phyloP scores from a whole-genome alignment of 495 filamentous ascomycete species.

The Staphylotrichum longicolle region DNA sequence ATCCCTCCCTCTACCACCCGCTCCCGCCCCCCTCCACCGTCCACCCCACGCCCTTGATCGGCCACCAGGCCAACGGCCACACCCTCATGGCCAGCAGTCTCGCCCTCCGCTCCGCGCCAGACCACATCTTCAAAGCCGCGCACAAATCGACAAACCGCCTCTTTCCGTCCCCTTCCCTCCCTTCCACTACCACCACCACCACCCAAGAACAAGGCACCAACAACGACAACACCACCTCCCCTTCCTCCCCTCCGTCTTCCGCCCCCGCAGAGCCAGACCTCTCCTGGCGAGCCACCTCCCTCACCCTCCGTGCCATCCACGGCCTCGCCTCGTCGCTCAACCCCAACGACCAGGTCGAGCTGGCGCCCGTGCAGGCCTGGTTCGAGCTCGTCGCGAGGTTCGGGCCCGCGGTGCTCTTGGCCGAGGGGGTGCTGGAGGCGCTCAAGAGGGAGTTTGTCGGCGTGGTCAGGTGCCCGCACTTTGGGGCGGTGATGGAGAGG shows the following conservation, averaged over 20 bases:
- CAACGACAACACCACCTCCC: background rate
- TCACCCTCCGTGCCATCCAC: constrained; percentile 40
- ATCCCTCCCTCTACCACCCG: constrained; percentile 29
- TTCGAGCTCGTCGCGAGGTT: constrained; percentile 43
- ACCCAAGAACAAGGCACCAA: background rate
- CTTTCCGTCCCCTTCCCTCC: constrained; percentile 4
- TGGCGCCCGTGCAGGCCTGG: constrained; percentile 54
- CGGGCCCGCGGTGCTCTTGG: constrained; percentile 25
- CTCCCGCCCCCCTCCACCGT: constrained; percentile 19
- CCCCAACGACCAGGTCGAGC: constrained; percentile 34
- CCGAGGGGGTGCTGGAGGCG: constrained; percentile 24
- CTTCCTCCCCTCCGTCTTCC: too few relatives aligned
- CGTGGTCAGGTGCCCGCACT: constrained; percentile 41
- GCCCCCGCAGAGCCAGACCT: background rate
- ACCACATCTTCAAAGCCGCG: constrained; percentile 28
- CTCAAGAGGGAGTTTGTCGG: constrained; percentile 37
- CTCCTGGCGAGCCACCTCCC: constrained; percentile 30
- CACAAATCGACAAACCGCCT: constrained; percentile 8
- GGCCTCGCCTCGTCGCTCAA: constrained; percentile 41
- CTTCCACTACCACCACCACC: constrained; percentile 12
- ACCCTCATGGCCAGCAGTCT: constrained; percentile 47
- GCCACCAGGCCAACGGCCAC: constrained; percentile 34
- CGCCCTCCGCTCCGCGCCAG: constrained; percentile 38
- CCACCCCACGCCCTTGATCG: constrained; percentile 21
- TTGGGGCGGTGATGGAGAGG: constrained; percentile 45